Conservation (phyloP, 345 rosid species). For the Gynandropsis gynandra region DNA sequence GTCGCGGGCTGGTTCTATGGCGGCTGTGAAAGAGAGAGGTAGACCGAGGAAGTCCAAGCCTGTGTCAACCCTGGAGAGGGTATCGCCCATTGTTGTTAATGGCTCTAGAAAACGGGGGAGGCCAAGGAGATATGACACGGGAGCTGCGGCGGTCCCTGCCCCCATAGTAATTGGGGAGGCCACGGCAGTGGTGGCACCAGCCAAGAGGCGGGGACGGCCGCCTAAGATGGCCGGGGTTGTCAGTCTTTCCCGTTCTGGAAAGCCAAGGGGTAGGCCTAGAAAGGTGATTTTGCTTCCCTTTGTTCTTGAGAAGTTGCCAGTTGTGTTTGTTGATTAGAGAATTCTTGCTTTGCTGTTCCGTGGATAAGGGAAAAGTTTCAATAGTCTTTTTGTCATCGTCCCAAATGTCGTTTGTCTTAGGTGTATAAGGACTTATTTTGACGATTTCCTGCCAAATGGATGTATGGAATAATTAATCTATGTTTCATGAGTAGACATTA, state of each 20-base stretch:
- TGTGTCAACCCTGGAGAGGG: slow-evolving; percentile 19
- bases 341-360: not conserved
- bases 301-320: not conserved
- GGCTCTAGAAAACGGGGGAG: slow-evolving; percentile 48
- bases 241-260: slow-evolving; percentile 31
- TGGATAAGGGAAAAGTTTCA: not conserved
- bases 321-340: slow-evolving; percentile 3
- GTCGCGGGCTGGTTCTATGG: slow-evolving; percentile 10
- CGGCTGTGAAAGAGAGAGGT: slow-evolving; percentile 17
- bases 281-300: slow-evolving; percentile 36
- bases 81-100: slow-evolving; percentile 24
- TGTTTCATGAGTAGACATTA: too few species aligned
- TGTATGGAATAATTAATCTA: too few species aligned
- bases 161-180: slow-evolving; percentile 15
- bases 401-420: too few species aligned
- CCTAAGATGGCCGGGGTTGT: slow-evolving; percentile 35
- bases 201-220: slow-evolving; percentile 48
- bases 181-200: slow-evolving; percentile 13
- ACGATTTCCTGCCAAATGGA: too few species aligned
- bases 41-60: slow-evolving; percentile 28
- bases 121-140: slow-evolving; percentile 34
- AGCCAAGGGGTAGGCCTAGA: slow-evolving; percentile 63
- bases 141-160: slow-evolving; percentile 12
- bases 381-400: too few species aligned
- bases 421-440: too few species aligned